Conservation (phyloP, 2,329 filamentous ascomycete genomes). For the Aspergillus aculeatinus region DNA sequence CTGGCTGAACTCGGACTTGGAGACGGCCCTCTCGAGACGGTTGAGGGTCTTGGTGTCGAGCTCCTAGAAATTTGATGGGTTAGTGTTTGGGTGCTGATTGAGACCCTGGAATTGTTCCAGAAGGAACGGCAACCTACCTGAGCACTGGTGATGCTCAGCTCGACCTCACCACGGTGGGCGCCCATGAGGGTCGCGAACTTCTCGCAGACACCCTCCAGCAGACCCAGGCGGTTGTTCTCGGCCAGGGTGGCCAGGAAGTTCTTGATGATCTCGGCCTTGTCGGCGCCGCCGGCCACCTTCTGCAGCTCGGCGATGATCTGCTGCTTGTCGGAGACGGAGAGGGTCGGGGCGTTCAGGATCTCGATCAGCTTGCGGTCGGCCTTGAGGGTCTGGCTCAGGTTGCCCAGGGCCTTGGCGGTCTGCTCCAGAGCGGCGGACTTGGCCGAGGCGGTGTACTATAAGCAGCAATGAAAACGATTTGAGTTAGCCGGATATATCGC, state of each 20-base stretch:
- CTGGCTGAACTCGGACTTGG: constrained; percentile 84
- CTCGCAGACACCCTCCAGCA: constrained; percentile 76
- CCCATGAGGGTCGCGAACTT: constrained; percentile 89
- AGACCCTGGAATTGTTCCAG: too few species aligned
- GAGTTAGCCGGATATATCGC: not conserved
- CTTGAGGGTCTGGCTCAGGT: constrained; percentile 69
- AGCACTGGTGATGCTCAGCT: constrained; percentile 88
- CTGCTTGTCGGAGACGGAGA: constrained; percentile 75
- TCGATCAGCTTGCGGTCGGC: constrained; percentile 76
- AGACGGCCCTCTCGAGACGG: constrained; percentile 81
- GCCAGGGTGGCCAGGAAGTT: constrained; percentile 90
- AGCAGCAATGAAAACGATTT: too few species aligned
- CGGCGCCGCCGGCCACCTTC: constrained; percentile 71
- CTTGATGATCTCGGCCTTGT: constrained; percentile 79
- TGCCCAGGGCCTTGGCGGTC: constrained; percentile 75
- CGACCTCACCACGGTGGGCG: constrained; percentile 86
- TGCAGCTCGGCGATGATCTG: constrained; percentile 82
- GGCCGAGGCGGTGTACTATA: constrained; percentile 89
- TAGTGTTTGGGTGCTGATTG: constrained; percentile 35
- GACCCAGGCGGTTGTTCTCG: constrained; percentile 90
- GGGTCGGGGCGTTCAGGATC: constrained; percentile 78
- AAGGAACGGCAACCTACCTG: constrained; percentile 55
- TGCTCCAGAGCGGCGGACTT: constrained; percentile 84
- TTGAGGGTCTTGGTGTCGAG: constrained; percentile 83
- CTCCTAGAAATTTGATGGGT: constrained; percentile 44